Percentiles rank a stretch among this genome's conserved stretches.
These are phyloP conservation scores for Coemansia sp. DNA, from an alignment of 192 early-diverging fungal species.

Conservation along the genomic window DNA sequence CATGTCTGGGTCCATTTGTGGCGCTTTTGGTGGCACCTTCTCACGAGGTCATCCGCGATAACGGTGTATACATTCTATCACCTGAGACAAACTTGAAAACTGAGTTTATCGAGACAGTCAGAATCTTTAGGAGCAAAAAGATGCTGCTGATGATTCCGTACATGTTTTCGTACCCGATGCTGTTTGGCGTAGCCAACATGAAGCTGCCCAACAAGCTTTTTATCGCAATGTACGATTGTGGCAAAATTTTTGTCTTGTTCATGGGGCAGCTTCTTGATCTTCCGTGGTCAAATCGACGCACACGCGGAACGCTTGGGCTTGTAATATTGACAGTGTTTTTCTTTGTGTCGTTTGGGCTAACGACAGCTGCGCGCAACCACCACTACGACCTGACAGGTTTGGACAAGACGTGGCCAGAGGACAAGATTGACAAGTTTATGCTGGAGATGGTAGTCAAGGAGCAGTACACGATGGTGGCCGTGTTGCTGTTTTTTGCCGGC, in stretches of 20 bases:
- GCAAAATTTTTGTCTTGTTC: conserved; percentile 25
- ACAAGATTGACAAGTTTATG: conserved; percentile 11
- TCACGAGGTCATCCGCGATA: conserved; percentile 26
- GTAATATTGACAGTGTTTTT: conserved; percentile 6
- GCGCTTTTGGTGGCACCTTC: conserved; percentile 25
- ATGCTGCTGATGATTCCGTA: conserved; percentile 14
- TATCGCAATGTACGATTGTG: conserved; percentile 30
- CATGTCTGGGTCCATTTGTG: conserved; percentile 27
- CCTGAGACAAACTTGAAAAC: conserved; percentile 21
- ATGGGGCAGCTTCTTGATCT: conserved; percentile 35
- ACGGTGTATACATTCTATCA: conserved; percentile 39
- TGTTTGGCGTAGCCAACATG: conserved; percentile 25
- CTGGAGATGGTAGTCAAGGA: conserved; percentile 8
- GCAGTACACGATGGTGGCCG: conserved; percentile 7
- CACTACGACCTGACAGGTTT: conserved; percentile 10
- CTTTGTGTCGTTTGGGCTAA: conserved; percentile 12
- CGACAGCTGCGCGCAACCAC: conserved; percentile 8
- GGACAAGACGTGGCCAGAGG: conserved; percentile 7
- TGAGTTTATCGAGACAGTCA: conserved; percentile 19
- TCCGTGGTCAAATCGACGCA: conserved; percentile 28
- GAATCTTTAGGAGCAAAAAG: conserved; percentile 16
- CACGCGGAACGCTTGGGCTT: conserved; percentile 17
- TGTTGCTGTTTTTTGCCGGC: conserved; percentile 32
- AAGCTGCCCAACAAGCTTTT: conserved; percentile 16
- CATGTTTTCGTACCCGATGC: conserved; percentile 6